Percentiles rank a stretch among this genome's conserved stretches.
phyloP scores from a whole-genome alignment of 1,284 basidiomycete species.

The Wolfiporia cocos region DNA sequence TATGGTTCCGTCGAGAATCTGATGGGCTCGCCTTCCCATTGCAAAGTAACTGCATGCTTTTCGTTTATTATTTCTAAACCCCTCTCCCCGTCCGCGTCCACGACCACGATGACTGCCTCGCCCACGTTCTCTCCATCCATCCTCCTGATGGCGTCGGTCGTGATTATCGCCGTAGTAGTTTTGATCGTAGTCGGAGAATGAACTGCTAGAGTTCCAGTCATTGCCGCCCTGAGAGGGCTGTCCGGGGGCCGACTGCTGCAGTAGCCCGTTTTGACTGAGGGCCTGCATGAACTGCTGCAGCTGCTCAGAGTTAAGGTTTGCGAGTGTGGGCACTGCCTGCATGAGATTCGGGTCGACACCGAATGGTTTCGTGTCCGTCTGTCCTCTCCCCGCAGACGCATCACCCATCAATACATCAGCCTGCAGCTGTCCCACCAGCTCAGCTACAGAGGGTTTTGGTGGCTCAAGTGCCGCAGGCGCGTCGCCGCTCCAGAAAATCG shows the following conservation, averaged over 20 bases:
- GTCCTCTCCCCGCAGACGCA: constrained; percentile 10
- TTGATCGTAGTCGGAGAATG: constrained; percentile 30
- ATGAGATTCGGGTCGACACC: constrained; percentile 14
- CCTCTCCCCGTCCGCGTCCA: constrained; percentile 47
- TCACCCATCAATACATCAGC: constrained; percentile 22
- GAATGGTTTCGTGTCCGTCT: constrained; percentile 9
- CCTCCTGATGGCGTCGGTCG: constrained; percentile 39
- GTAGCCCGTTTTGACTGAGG: constrained; percentile 19
- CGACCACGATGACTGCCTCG: constrained; percentile 35
- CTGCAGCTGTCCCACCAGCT: constrained; percentile 62
- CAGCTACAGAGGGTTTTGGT: constrained; percentile 49
- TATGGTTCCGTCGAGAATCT: constrained; percentile 31
- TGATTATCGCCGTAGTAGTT: constrained; percentile 28
- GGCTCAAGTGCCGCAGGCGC: constrained; percentile 28
- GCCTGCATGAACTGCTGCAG: constrained; percentile 53
- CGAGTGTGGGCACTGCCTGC: constrained; percentile 22
- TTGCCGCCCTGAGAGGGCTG: constrained; percentile 11
- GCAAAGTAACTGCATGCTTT: constrained; percentile 83
- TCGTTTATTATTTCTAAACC: constrained; percentile 72
- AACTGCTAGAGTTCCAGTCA: constrained; percentile 21
- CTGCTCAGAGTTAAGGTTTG: constrained; percentile 48
- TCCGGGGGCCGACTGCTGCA: constrained; percentile 18
- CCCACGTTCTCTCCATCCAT: constrained; percentile 32
- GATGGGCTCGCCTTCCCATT: constrained; percentile 80
- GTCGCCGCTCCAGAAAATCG: constrained; percentile 51